Base-by-base conservation (phyloP, 2,329 filamentous ascomycete genomes). In the Xylaria sp. region DNA sequence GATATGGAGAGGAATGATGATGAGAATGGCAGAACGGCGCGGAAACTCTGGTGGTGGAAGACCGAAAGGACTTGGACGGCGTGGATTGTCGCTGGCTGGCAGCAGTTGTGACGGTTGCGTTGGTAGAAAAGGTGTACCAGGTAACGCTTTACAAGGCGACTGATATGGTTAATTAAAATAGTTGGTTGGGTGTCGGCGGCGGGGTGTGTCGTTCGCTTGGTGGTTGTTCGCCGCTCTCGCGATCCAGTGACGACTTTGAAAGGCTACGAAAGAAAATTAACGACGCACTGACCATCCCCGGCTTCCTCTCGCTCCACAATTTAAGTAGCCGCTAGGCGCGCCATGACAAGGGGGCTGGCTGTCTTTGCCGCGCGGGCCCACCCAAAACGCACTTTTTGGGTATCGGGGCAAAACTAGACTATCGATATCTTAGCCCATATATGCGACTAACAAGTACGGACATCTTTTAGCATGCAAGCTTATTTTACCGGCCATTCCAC, bases 401-500 rank as follows among this genome's bases (percentile, higher is more conserved):
- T 36, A 55, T 55, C 50, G 50, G 50, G 50, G 50, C 50, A 36
- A 36, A 36, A 39, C 34, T 25, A 23, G 53, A 20, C 20, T 13
- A 8, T 5, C 8, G 9, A n/a, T 23, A 28, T 41, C 13, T 20
- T 48, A 66, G 52, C 15, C 58, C 10, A 30, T 30, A 57, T 66
- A 66, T 66, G 64, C 53, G 23, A 41, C 52, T 58, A 63, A 25
- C n/a, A 50, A 41, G 48, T 32, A 32, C 25, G 13, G 25, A 52
- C 25, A 28, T 7, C 23, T 50, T 50, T 12, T 52, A 25, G 1
- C 25, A 30, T 13, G 15, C 30, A 25, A 55, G 32, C 23, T 36
- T 53, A 48, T 48, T 57, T 63, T 57, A 63, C 20, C 60, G n/a
- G 50, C 30, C 10, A 15, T 25, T 60, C 53, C 36, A 34, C 18